A percentile compares a stretch with the other conserved stretches of the same genome.
phyloP scores from a whole-genome alignment of 352 stramenopile species.

The Thraustochytrium aureum region DNA sequence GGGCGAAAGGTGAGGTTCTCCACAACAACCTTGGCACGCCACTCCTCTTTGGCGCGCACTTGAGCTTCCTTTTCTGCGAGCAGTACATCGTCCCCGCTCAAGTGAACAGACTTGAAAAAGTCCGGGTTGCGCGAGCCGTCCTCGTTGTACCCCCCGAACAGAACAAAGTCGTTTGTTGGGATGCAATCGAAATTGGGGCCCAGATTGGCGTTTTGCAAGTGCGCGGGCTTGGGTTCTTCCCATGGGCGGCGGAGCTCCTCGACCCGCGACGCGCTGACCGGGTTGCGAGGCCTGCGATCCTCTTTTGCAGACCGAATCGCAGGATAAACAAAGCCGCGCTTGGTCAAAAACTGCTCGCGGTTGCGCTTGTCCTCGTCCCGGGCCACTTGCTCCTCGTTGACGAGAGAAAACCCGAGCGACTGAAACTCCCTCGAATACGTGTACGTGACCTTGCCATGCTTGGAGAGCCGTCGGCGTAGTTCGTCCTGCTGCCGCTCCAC shows the following conservation, averaged over 20 bases:
- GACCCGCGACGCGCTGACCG: conserved; percentile 70
- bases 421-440: conserved; percentile 79
- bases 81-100: conserved; percentile 72
- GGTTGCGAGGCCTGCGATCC: conserved; percentile 69
- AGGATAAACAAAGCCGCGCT: conserved; percentile 80
- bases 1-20: conserved; percentile 81
- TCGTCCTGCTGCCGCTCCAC: conserved; percentile 77
- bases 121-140: conserved; percentile 67
- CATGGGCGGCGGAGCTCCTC: conserved; percentile 77
- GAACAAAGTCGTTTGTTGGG: conserved; percentile 71
- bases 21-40: conserved; percentile 76
- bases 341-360: conserved; percentile 73
- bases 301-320: conserved; percentile 66
- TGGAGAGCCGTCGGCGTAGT: conserved; percentile 66
- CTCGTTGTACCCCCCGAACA: conserved; percentile 77
- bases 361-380: conserved; percentile 61
- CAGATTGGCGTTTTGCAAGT: conserved; percentile 32
- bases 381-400: conserved; percentile 61
- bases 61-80: conserved; percentile 72
- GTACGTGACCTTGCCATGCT: conserved; percentile 68
- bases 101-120: conserved; percentile 78
- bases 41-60: conserved; percentile 65
- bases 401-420: conserved; percentile 35
- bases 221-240: conserved; percentile 66
- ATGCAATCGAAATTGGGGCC: conserved; percentile 70